These are phyloP conservation scores for Ogataea zsoltii DNA, from an alignment of 805 yeast species.

Conservation along the genomic window DNA sequence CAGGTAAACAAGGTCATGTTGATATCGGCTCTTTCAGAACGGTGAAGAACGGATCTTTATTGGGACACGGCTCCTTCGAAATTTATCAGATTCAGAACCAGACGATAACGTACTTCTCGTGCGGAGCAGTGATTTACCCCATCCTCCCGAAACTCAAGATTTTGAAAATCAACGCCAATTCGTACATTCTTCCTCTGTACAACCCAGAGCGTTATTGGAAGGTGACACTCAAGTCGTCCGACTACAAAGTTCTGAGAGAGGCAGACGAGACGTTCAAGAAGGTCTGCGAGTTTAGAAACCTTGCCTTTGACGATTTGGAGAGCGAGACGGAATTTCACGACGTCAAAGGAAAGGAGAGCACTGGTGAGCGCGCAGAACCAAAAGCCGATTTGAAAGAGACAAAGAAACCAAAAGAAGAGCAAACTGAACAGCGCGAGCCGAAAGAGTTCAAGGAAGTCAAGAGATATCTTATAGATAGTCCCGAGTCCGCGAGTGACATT, in stretches of 20 bases:
- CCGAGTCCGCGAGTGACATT: not conserved
- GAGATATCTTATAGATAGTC: too few species aligned
- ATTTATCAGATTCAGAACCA: constrained; percentile 56
- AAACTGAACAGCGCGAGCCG: too few species aligned
- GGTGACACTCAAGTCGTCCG: constrained; percentile 38
- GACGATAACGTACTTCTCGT: constrained; percentile 59
- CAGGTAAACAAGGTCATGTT: constrained; percentile 2
- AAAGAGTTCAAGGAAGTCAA: too few species aligned
- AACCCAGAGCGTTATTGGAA: constrained; percentile 81
- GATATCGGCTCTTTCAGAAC: constrained; percentile 2
- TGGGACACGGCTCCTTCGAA: constrained; percentile 62
- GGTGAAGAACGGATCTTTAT: constrained; percentile 41
- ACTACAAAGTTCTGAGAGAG: constrained; percentile 27
- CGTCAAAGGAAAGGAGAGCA: not conserved
- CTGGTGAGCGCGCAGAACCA: not conserved
- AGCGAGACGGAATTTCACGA: constrained; percentile 7
- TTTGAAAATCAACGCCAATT: constrained; percentile 46
- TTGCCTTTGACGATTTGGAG: constrained; percentile 15
- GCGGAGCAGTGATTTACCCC: constrained; percentile 75
- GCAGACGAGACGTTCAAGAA: constrained; percentile 16
- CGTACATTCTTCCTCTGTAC: constrained; percentile 62
- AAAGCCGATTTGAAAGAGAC: too few species aligned
- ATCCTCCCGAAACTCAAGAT: constrained; percentile 64
- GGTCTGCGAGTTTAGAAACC: constrained; percentile 26
- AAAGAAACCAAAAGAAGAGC: too few species aligned